Conservation (phyloP, 2,329 filamentous ascomycete species). For the Periconia digitata region DNA sequence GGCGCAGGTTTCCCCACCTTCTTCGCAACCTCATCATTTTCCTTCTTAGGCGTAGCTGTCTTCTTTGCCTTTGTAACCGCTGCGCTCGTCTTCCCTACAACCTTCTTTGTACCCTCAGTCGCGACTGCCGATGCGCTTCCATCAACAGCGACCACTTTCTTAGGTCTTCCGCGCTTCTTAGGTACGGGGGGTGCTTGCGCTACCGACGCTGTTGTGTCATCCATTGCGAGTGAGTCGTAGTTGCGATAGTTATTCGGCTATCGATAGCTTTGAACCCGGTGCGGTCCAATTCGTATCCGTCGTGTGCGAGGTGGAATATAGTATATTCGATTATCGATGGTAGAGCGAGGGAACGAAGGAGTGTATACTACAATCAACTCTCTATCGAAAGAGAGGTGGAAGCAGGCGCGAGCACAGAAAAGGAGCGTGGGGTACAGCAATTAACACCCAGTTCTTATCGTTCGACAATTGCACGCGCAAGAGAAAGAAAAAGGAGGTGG, state of each 20-base stretch:
- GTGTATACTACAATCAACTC: neutral
- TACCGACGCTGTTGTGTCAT: neutral
- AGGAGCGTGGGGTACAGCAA: neutral
- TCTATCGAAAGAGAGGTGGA: neutral
- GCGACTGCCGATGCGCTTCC: conserved; percentile 8
- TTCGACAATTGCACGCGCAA: neutral
- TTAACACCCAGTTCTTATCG: neutral
- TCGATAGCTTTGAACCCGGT: neutral
- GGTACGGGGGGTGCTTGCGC: neutral
- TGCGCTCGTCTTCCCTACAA: conserved; percentile 24
- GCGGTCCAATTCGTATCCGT: neutral
- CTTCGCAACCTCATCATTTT: neutral
- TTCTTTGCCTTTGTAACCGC: conserved; percentile 5
- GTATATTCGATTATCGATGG: too few relatives aligned
- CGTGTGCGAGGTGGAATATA: too few relatives aligned
- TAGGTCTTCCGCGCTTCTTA: conserved; percentile 38
- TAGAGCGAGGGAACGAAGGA: neutral
- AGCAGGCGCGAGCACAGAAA: neutral
- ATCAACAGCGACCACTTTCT: conserved; percentile 30
- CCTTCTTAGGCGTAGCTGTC: conserved; percentile 15
- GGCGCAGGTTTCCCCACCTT: neutral
- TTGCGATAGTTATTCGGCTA: neutral
- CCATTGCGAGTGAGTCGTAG: neutral
- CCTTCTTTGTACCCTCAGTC: conserved; percentile 20
- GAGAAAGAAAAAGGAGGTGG: neutral